Evolutionary conservation across 2,329 filamentous ascomycete species (phyloP).

Genomic region (Byssochlamys sp.): DNA sequence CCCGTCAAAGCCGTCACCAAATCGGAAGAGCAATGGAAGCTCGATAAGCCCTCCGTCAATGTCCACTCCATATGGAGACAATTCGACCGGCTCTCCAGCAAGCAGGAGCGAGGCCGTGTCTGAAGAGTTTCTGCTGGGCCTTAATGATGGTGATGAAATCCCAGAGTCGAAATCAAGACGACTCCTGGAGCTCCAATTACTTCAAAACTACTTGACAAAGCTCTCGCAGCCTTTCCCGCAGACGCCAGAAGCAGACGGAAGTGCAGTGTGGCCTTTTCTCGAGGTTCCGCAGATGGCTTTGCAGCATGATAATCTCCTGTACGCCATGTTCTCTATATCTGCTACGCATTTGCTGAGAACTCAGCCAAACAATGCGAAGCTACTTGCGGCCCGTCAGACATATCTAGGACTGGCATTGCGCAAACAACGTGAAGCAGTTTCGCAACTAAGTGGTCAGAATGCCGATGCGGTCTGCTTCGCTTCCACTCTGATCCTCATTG

Average conservation of each 20-base stretch:
- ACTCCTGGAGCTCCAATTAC: background rate
- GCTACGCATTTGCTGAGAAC: background rate
- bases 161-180: background rate
- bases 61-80: background rate
- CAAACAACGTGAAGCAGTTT: background rate
- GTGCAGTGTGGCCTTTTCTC: background rate
- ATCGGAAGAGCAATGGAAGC: background rate
- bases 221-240: background rate
- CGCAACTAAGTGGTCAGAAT: background rate
- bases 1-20: background rate
- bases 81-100: background rate
- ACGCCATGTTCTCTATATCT: background rate
- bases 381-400: background rate
- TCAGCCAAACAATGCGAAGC: background rate
- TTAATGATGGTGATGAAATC: background rate
- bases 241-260: background rate
- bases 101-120: background rate
- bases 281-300: background rate
- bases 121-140: background rate
- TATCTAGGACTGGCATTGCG: background rate
- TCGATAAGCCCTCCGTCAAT: background rate
- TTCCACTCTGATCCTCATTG: constrained; percentile 9
- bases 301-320: background rate
- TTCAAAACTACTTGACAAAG: background rate
- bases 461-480: background rate